phyloP scores from a whole-genome alignment of 2,329 filamentous ascomycete species.

The Apiospora malaysiana region DNA sequence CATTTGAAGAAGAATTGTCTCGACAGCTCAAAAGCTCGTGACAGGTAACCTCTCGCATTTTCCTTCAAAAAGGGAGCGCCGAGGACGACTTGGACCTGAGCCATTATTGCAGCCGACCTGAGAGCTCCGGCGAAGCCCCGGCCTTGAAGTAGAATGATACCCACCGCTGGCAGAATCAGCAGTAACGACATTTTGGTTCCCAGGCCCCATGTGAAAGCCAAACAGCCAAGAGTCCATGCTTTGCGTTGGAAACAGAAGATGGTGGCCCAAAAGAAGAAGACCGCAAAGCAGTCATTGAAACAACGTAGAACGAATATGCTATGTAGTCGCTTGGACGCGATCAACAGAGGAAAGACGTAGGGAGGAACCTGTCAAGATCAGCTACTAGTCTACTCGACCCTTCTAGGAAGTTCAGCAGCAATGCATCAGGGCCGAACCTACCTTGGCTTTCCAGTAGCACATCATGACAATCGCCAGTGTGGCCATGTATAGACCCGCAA shows the following conservation, averaged over 20 bases:
- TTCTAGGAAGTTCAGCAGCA: constrained; percentile 21
- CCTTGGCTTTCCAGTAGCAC: constrained; percentile 79
- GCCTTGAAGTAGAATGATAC: constrained; percentile 75
- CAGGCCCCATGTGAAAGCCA: constrained; percentile 78
- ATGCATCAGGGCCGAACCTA: constrained; percentile 41
- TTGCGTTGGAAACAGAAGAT: constrained; percentile 78
- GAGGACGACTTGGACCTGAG: constrained; percentile 75
- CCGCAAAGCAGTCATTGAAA: constrained; percentile 95
- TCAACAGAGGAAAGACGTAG: constrained; percentile 84
- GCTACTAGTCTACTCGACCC: neutral
- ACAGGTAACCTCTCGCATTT: constrained; percentile 75
- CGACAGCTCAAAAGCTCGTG: constrained; percentile 87
- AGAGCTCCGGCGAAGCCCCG: constrained; percentile 70
- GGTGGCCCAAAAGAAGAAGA: constrained; percentile 82
- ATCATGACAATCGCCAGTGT: constrained; percentile 79
- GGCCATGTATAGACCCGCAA: constrained; percentile 78
- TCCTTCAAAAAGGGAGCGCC: constrained; percentile 71
- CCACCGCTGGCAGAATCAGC: constrained; percentile 81
- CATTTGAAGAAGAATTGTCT: constrained; percentile 94
- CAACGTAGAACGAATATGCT: constrained; percentile 91
- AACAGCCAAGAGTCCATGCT: constrained; percentile 73
- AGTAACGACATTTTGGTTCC: constrained; percentile 96
- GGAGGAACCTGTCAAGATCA: constrained; percentile 69
- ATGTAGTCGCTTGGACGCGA: constrained; percentile 90
- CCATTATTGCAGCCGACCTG: constrained; percentile 72